A percentile compares a stretch with the other conserved stretches of the same genome.
These are phyloP conservation scores for Podaxis sp. DNA, from an alignment of 768 basidiomycete genomes.

Conservation along the genomic window DNA sequence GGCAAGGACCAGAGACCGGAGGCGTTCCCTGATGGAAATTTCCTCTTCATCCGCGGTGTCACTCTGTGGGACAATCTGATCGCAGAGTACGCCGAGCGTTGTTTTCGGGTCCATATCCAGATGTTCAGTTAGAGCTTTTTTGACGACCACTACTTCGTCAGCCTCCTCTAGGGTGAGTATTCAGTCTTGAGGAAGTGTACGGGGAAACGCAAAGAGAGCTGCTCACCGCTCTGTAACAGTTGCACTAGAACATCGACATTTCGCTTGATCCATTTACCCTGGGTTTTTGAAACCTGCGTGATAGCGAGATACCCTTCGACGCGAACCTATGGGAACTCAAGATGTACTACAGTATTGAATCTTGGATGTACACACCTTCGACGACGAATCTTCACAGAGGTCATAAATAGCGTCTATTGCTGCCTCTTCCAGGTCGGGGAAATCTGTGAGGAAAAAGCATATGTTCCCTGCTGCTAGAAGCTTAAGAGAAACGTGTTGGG, in stretches of 20 bases:
- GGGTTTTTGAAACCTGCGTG: constrained; percentile 38
- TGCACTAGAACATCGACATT: constrained; percentile 77
- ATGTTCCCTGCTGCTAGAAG: constrained; percentile 56
- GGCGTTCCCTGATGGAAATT: constrained; percentile 46
- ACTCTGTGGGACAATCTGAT: constrained; percentile 53
- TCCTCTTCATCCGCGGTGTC: constrained; percentile 57
- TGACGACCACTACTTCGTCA: constrained; percentile 59
- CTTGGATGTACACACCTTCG: constrained; percentile 33
- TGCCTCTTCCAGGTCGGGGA: constrained; percentile 68
- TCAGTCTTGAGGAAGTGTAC: neutral
- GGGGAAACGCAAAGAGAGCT: neutral
- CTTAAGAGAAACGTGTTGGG: constrained; percentile 41
- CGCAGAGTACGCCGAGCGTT: constrained; percentile 63
- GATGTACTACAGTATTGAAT: neutral
- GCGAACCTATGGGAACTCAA: constrained; percentile 45
- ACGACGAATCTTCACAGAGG: constrained; percentile 65
- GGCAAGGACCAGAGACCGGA: constrained; percentile 54
- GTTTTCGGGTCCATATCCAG: constrained; percentile 58
- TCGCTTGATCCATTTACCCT: constrained; percentile 58
- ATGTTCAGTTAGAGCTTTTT: constrained; percentile 54
- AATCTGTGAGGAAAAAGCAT: constrained; percentile 56
- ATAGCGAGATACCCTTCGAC: constrained; percentile 64
- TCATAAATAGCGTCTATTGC: constrained; percentile 79
- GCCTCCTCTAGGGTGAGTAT: constrained; percentile 47
- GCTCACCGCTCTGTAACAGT: constrained; percentile 66